These are phyloP conservation scores for Wickerhamiella lipophila DNA, from an alignment of 805 yeast genomes.

Conservation along the genomic window DNA sequence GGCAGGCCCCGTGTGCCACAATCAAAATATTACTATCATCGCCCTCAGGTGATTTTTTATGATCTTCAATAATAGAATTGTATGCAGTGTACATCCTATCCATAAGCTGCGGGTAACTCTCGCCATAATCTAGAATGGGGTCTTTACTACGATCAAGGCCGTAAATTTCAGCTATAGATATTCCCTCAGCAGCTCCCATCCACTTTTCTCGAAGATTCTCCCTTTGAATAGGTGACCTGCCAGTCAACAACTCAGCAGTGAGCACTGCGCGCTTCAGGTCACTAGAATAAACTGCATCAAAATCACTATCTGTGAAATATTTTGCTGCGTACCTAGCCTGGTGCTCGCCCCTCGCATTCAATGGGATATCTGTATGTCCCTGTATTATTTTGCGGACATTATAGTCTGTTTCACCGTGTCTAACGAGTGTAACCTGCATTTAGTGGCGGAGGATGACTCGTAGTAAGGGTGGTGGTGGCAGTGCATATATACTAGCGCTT, in stretches of 20 bases:
- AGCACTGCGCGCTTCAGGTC: constrained; percentile 18
- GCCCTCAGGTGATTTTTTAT: not conserved
- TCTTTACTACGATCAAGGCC: not conserved
- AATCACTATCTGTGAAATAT: constrained; percentile 8
- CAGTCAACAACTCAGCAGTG: constrained; percentile 19
- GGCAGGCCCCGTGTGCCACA: constrained; percentile 23
- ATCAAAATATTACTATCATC: constrained; percentile 14
- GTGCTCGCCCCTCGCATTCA: constrained; percentile 17
- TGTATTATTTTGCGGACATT: constrained; percentile 20
- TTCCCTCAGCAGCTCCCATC: constrained; percentile 21
- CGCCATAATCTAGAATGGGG: constrained; percentile 16
- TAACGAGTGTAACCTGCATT: constrained; percentile 17
- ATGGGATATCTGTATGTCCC: constrained; percentile 19
- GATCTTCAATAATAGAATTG: constrained; percentile 3
- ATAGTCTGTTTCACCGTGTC: constrained; percentile 23
- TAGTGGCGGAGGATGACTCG: not conserved
- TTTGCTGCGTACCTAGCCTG: constrained; percentile 19
- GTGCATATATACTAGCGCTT: not conserved
- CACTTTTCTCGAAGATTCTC: constrained; percentile 18
- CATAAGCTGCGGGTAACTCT: constrained; percentile 12
- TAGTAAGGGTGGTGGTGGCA: not conserved
- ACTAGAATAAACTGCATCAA: constrained; percentile 20
- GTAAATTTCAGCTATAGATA: constrained; percentile 13
- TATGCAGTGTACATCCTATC: constrained; percentile 14
- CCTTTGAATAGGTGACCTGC: not conserved